Evolutionary conservation across 371 early-diverging fungal species (phyloP), one percentile per base, ranked within the genome.

Genomic region (Nematocida displodere): DNA sequence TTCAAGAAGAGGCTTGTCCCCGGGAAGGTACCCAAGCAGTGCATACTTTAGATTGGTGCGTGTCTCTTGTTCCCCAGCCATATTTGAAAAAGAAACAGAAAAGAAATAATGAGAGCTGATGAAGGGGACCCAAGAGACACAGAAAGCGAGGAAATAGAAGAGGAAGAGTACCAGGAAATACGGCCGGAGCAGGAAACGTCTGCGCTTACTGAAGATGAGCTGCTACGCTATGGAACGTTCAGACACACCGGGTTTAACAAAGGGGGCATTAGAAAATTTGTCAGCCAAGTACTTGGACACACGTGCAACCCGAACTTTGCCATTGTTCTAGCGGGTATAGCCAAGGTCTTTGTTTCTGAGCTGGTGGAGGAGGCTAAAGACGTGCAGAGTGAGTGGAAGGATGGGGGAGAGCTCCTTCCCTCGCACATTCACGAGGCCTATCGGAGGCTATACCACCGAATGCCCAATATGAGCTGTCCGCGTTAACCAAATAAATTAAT

Each of bases 331-430:
- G 90, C 90, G 29, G 95, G 94, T 34, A 89, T 91, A 66, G 87
- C 91, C 40, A 95, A 95, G 80, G 89, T 95, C 13, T 95, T 91
- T 86, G 89, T 94, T 1, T 93, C 94, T 24, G 93, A 95, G 78
- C 89, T 95, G 68, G 87, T 92, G 2, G 92, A 92, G 80, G 86
- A 87, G 81, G 92, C 90, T 86, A 84, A 81, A 49, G 46, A 64
- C 34, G 79, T 83, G 20, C 83, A 80, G 47, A 49, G 58, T 24
- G 81, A 80, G 31, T 67, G 59, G 53, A 48, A 64, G n/a, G 79
- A 85, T n/a, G 33, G 28, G 29, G 85, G 83, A 79, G 84, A 7
- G 88, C 88, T 29, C 26, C 81, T 87, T 36, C 92, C 92, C 0
- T 90, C 89, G 24, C 92, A 92, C 79, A 78, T 93, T 53, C 85